These are phyloP conservation scores for Coniochaeta pulveracea DNA, from an alignment of 2,329 filamentous ascomycete genomes.

Conservation along the genomic window DNA sequence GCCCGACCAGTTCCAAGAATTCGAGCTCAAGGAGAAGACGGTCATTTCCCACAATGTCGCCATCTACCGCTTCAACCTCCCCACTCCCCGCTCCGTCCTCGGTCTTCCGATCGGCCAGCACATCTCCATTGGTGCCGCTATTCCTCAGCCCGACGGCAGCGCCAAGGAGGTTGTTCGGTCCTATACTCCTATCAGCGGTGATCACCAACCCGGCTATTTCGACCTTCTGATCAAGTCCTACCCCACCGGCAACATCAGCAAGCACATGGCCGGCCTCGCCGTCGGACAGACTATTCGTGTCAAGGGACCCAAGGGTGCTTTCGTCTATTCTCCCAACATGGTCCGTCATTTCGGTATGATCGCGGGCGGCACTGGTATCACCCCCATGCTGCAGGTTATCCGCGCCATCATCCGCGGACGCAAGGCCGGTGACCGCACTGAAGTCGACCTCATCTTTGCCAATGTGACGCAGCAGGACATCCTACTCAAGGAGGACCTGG, in stretches of 20 bases:
- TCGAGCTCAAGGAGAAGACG: conserved; percentile 89
- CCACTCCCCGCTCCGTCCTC: conserved; percentile 66
- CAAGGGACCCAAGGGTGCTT: conserved; percentile 89
- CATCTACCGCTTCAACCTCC: conserved; percentile 93
- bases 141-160: conserved; percentile 55
- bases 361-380: conserved; percentile 93
- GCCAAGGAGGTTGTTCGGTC: conserved; percentile 80
- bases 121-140: conserved; percentile 83
- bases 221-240: conserved; percentile 98
- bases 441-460: conserved; percentile 92
- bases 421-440: conserved; percentile 67
- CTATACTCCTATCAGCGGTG: conserved; percentile 85
- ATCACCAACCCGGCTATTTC: conserved; percentile 82
- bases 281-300: conserved; percentile 85
- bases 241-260: conserved; percentile 93
- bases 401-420: conserved; percentile 80
- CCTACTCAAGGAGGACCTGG: conserved; percentile 83
- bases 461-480: conserved; percentile 94
- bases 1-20: conserved; percentile 80
- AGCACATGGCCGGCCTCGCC: conserved; percentile 72
- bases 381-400: conserved; percentile 94
- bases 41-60: conserved; percentile 96
- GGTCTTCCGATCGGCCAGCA: conserved; percentile 97
- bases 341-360: conserved; percentile 96
- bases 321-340: conserved; percentile 97